Evolutionary conservation across 805 yeast genomes (phyloP).

Genomic region (Sugiyamaella lignohabitans): DNA sequence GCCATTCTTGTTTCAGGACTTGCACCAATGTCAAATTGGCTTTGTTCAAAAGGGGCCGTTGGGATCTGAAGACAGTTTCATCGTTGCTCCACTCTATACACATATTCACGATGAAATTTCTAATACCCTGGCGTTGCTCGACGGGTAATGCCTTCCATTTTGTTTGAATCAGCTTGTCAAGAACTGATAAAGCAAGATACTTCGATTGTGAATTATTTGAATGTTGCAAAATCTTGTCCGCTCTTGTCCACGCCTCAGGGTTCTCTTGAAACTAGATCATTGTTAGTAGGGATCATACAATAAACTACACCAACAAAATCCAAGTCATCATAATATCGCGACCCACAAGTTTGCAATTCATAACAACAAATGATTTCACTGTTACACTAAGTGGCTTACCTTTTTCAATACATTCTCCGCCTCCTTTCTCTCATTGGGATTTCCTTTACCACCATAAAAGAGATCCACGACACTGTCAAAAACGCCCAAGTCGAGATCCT

Average conservation of each 20-base stretch:
- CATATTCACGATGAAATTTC: constrained; percentile 92
- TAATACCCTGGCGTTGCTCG: constrained; percentile 84
- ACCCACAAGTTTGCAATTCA: no score
- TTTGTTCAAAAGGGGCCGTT: constrained; percentile 82
- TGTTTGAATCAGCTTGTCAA: constrained; percentile 83
- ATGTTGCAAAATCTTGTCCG: constrained; percentile 78
- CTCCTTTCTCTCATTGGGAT: constrained; percentile 38
- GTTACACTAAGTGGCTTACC: no score
- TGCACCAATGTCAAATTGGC: constrained; percentile 92
- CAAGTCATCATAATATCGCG: no score
- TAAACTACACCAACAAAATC: no score
- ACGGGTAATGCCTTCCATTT: constrained; percentile 91
- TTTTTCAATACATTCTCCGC: constrained; percentile 35
- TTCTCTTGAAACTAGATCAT: constrained; percentile 68
- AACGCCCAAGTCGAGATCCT: constrained; percentile 70
- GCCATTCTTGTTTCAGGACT: constrained; percentile 97
- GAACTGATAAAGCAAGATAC: constrained; percentile 74
- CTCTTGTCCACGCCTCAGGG: constrained; percentile 93
- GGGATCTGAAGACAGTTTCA: constrained; percentile 60
- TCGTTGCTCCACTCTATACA: constrained; percentile 85
- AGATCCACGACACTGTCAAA: constrained; percentile 82
- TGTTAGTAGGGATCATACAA: background rate
- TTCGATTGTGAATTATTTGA: constrained; percentile 81
- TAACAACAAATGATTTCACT: no score
- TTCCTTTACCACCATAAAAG: constrained; percentile 73